Percentiles rank a stretch among this genome's conserved stretches.
phyloP scores from a whole-genome alignment of 2,329 filamentous ascomycete species.

The Botrytis fragariae region DNA sequence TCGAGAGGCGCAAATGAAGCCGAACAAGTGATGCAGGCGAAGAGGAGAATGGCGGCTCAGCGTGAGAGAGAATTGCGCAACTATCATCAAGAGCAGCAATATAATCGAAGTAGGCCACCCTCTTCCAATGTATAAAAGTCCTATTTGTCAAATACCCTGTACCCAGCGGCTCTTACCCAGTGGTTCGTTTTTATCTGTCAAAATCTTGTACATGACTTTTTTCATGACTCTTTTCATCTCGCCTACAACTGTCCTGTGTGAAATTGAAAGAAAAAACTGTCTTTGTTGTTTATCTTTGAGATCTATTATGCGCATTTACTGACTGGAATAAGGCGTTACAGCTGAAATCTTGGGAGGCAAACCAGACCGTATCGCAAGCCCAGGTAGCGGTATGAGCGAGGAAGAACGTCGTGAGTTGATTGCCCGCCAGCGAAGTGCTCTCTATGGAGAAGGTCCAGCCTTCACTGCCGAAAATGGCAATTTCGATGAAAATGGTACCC shows the following conservation, averaged over 20 bases:
- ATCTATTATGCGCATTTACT: constrained; percentile 37
- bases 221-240: constrained; percentile 29
- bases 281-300: constrained; percentile 13
- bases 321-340: constrained; percentile 54
- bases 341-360: constrained; percentile 69
- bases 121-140: constrained; percentile 62
- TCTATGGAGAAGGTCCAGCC: constrained; percentile 75
- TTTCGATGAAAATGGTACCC: constrained; percentile 65
- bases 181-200: constrained; percentile 30
- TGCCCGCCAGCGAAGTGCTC: constrained; percentile 87
- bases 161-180: constrained; percentile 33
- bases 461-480: constrained; percentile 62
- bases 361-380: constrained; percentile 81
- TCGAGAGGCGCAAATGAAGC: constrained; percentile 82
- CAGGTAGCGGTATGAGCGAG: constrained; percentile 79
- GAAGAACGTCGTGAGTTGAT: constrained; percentile 95
- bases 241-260: constrained; percentile 42
- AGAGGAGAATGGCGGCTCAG: constrained; percentile 98
- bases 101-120: constrained; percentile 96
- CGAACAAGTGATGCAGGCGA: constrained; percentile 98
- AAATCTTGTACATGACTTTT: constrained; percentile 40
- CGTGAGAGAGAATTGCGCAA: constrained; percentile 98
- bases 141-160: constrained; percentile 35
- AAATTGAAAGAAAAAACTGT: constrained; percentile 27
- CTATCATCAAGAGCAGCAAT: constrained; percentile 99